Conservation (phyloP, 1,284 basidiomycete species). For the Marasmius sp. region DNA sequence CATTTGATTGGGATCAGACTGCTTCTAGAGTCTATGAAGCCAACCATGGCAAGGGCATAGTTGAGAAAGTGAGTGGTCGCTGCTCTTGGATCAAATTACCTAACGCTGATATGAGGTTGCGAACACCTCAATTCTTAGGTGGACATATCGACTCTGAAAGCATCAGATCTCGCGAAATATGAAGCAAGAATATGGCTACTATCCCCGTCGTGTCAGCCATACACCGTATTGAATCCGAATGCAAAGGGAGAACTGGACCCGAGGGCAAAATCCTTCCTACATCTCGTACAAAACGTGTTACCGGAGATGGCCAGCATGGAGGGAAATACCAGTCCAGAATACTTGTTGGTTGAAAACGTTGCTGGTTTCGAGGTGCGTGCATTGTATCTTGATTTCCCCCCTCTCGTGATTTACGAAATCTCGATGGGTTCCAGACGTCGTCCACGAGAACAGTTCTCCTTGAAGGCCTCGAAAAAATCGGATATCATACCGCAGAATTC, state of each 20-base stretch:
- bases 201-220: constrained; percentile 80
- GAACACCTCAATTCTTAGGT: constrained; percentile 33
- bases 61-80: constrained; percentile 45
- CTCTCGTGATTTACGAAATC: background rate
- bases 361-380: constrained; percentile 72
- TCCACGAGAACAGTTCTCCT: constrained; percentile 56
- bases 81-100: background rate
- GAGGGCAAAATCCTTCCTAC: constrained; percentile 72
- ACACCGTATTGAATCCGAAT: constrained; percentile 71
- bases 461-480: constrained; percentile 45
- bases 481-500: constrained; percentile 61
- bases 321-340: constrained; percentile 38
- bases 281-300: constrained; percentile 64
- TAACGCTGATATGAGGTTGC: constrained; percentile 1
- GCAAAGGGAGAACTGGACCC: constrained; percentile 70
- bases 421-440: constrained; percentile 47
- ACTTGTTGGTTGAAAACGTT: constrained; percentile 66
- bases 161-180: constrained; percentile 41
- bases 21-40: constrained; percentile 65
- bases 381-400: constrained; percentile 1
- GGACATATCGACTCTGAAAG: constrained; percentile 61
- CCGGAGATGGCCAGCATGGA: constrained; percentile 49
- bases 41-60: constrained; percentile 49
- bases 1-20: constrained; percentile 77
- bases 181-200: constrained; percentile 67